Evolutionary conservation across 2,329 filamentous ascomycete species (phyloP), one percentile per base, ranked within the genome.

Genomic region (Aspergillus sp.): DNA sequence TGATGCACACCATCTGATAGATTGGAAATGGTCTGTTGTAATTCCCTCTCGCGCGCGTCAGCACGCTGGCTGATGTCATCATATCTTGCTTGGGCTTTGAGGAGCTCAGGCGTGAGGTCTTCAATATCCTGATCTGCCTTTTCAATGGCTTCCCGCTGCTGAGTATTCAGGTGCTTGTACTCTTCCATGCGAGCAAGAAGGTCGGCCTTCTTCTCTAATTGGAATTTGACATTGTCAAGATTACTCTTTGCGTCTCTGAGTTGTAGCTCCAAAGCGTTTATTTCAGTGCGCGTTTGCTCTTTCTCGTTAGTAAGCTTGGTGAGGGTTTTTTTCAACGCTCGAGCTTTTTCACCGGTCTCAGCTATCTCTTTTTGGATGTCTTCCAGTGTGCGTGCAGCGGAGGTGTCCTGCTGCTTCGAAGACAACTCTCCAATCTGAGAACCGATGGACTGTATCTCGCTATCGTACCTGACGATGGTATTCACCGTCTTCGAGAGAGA

Each of bases 301-400:
- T 80, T 82, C 32, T 93, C 87, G 8, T 69, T 71, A 0, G 76
- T 79, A 30, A 94, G 68, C 57, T 85, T 86, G 5, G 77, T 68
- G 8, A 91, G 75, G 39, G 74, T 77, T 38, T 73, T 73, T 60
- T 86, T 88, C 29, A 82, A 69, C 26, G 70, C 69, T 46, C 83
- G 80, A 54, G 82, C 76, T 60, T 86, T 81, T 50, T 89, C 86
- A 19, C 78, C 78, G 47, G 83, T 76, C 12, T 72, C 69, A 42
- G 81, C 80, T 51, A 89, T 80, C 42, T 89, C 80, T 45, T 86
- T 82, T 57, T 93, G 86, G 45, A 97, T 89, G 54, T 93, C 86
- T 45, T 94, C 86, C 5, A 88, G 77, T 29, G 86, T 86, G 51
- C 87, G 81, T 9, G 80, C 78, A 7, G 76, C 66, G 8, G 79